Base-by-base conservation (phyloP, 140 eudicot species). In the Flaveria floridana region DNA sequence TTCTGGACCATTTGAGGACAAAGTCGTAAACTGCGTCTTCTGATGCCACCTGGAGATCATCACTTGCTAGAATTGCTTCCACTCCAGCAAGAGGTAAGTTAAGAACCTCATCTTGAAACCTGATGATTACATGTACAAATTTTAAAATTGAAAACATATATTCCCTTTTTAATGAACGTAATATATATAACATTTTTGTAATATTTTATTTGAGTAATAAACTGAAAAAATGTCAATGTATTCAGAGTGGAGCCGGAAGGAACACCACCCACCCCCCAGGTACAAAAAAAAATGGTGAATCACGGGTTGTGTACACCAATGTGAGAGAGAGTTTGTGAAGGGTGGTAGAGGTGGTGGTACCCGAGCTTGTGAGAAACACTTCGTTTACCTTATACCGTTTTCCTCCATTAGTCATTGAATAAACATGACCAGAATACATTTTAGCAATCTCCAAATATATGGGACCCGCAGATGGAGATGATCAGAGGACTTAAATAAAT, bases 11-110 rank as follows among this genome's bases (percentile, higher is more conserved):
- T 76, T 89, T 91, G 73, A 89, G 81, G 25, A 81, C 91, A 30
- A 91, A 85, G 56, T 91, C 97, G 52, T 91, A 89, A 23, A 91
- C 96, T 1, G 93, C 91, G 52, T 91, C 97, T 83, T 91, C 97
- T 11, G 97, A 91, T 65, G 97, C 96, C n/a, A 91, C 96, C 15
- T 89, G 96, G 58, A 91, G 96, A 53, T 85, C 96, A 34, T 89
- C 96, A 46, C 97, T 91, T 1, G 91, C 84, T 42, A 91, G 59
- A 48, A 91, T 78, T 55, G 97, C 96, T 81, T 91, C 97, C 30
- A 91, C 77, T 65, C 97, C 96, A 70, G 96, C 90, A 11, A 91
- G 85, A 47, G 97, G 96, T 79, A 91, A 76, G 76, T 47, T 73
- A 71, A 91, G 83, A 39, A 91, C 91, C 83, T 91, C 97, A 0